Evolutionary conservation across 2,329 filamentous ascomycete genomes (phyloP).

Genomic region (Fusarium drepaniforme): DNA sequence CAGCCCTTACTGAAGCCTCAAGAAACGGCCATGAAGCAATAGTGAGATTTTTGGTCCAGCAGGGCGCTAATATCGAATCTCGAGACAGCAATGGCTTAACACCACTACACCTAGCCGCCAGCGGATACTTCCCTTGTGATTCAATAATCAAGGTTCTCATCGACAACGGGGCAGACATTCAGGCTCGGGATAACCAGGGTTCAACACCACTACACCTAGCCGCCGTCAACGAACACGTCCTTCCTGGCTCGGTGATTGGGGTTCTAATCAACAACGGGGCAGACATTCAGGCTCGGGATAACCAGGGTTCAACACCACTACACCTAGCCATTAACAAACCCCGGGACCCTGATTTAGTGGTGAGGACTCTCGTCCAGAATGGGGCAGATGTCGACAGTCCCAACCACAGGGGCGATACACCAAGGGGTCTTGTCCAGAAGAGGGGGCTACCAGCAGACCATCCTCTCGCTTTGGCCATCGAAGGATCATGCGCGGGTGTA

Average conservation of each 20-base stretch:
- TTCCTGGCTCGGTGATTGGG: too few species aligned
- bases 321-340: rapidly evolving
- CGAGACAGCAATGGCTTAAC: too few species aligned
- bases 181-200: not conserved
- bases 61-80: too few species aligned
- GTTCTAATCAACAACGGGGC: not conserved
- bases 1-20: not conserved
- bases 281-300: not conserved
- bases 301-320: not conserved
- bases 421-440: not conserved
- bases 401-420: not conserved
- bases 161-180: not conserved
- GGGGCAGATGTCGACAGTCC: not conserved
- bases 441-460: rapidly evolving
- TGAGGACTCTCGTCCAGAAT: not conserved
- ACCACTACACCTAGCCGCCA: too few species aligned
- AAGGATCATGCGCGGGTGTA: not conserved
- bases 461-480: not conserved
- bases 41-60: not conserved
- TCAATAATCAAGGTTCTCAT: too few species aligned
- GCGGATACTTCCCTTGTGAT: too few species aligned
- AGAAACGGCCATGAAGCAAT: not conserved
- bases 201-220: not conserved
- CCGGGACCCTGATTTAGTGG: rapidly evolving
- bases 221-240: too few species aligned